These are phyloP conservation scores for Thermoascus crustaceus DNA, from an alignment of 2,329 filamentous ascomycete species.

Conservation along the genomic window DNA sequence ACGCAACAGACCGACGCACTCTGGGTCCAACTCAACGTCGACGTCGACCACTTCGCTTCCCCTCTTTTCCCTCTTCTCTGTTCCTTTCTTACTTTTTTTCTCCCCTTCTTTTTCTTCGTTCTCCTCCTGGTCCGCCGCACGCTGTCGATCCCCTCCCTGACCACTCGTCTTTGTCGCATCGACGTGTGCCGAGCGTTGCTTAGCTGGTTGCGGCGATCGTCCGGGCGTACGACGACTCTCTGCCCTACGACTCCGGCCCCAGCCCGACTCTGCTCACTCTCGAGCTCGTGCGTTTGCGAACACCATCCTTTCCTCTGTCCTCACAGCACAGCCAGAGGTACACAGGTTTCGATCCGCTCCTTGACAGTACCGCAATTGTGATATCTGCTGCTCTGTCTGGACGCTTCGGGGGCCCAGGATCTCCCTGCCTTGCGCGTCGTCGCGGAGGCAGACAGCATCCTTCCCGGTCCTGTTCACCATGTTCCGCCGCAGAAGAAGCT, in stretches of 20 bases:
- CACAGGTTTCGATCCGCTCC: constrained; percentile 3
- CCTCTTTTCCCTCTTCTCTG: constrained; percentile 1
- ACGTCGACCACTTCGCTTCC: background rate
- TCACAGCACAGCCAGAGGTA: too few species aligned
- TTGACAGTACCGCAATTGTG: background rate
- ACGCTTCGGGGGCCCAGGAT: background rate
- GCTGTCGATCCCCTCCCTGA: constrained; percentile 5
- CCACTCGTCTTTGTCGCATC: constrained; percentile 5
- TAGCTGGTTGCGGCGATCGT: constrained; percentile 1
- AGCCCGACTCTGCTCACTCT: background rate
- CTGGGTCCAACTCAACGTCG: background rate
- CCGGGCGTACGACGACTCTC: too few species aligned
- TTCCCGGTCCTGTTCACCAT: constrained; percentile 20
- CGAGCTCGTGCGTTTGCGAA: background rate
- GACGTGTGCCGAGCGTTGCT: background rate
- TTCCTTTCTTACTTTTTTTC: constrained; percentile 7
- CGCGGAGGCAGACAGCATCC: constrained; percentile 6
- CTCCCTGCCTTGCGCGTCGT: constrained; percentile 6
- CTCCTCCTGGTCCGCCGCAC: background rate
- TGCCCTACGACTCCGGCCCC: too few species aligned
- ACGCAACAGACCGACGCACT: constrained; percentile 1
- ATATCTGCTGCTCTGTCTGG: background rate
- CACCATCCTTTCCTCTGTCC: background rate
- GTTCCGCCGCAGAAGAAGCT: constrained; percentile 35
- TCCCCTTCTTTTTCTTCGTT: constrained; percentile 6